Evolutionary conservation across 208 protist species (phyloP).

Genomic region (Trypanosoma mega): DNA sequence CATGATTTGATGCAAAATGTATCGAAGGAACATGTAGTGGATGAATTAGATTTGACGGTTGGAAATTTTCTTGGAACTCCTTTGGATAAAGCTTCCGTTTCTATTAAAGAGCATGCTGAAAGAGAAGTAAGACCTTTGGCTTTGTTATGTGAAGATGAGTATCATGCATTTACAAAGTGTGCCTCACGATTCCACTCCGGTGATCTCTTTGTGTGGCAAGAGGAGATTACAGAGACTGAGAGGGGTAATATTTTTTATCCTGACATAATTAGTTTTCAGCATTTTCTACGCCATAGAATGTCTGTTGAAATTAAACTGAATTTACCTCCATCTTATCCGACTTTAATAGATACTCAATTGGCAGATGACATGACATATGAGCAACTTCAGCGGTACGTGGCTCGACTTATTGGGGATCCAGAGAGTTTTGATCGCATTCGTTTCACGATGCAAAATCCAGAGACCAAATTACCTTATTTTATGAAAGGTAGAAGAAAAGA

Average conservation of each 20-base stretch:
- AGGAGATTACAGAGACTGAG: constrained; percentile 41
- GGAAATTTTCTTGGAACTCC: background rate
- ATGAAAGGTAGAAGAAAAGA: constrained; percentile 83
- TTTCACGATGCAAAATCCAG: constrained; percentile 85
- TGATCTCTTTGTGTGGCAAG: constrained; percentile 74
- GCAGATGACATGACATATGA: constrained; percentile 86
- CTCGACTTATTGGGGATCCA: constrained; percentile 58
- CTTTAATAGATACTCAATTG: constrained; percentile 65
- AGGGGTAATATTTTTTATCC: constrained; percentile 73
- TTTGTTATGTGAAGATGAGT: constrained; percentile 54
- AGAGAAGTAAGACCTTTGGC: constrained; percentile 20
- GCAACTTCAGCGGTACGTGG: constrained; percentile 87
- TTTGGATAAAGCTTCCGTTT: background rate
- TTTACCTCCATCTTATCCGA: constrained; percentile 56
- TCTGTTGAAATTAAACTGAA: constrained; percentile 79
- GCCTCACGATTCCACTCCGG: constrained; percentile 43
- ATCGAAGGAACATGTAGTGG: constrained; percentile 6
- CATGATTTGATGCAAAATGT: constrained; percentile 37
- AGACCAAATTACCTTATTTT: constrained; percentile 83
- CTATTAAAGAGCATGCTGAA: constrained; percentile 1
- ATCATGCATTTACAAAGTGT: constrained; percentile 40
- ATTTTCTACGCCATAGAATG: constrained; percentile 69
- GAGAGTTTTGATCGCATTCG: constrained; percentile 81
- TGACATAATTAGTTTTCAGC: constrained; percentile 76
- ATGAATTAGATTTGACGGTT: background rate